These are phyloP conservation scores for Tulasnella sp. DNA, from an alignment of 768 basidiomycete genomes.

Conservation along the genomic window DNA sequence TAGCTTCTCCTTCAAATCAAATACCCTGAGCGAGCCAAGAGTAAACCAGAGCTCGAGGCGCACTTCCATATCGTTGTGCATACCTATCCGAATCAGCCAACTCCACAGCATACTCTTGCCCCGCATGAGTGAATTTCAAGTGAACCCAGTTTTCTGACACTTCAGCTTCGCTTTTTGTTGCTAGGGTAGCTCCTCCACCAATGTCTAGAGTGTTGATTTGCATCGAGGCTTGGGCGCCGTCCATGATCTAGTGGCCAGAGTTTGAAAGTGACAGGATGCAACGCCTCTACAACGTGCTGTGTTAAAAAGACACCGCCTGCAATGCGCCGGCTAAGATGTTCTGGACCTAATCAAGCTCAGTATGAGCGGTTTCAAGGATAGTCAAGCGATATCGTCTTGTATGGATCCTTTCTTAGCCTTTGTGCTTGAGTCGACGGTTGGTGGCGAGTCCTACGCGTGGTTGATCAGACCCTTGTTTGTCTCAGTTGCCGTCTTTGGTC, in stretches of 20 bases:
- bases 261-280: neutral
- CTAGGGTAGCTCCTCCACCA: slow-evolving; percentile 19
- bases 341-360: neutral
- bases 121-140: slow-evolving; percentile 72
- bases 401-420: neutral
- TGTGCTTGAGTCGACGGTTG: slow-evolving; percentile 17
- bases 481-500: slow-evolving; percentile 14
- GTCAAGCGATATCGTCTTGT: neutral
- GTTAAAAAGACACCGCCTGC: neutral
- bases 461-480: neutral
- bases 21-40: slow-evolving; percentile 56
- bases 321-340: neutral
- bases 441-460: slow-evolving; percentile 12
- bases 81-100: slow-evolving; percentile 74
- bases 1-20: slow-evolving; percentile 73
- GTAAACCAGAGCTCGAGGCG: slow-evolving; percentile 8
- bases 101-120: slow-evolving; percentile 64
- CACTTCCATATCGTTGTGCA: slow-evolving; percentile 48
- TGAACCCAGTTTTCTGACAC: slow-evolving; percentile 53
- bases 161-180: slow-evolving; percentile 8
- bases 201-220: slow-evolving; percentile 6
- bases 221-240: slow-evolving; percentile 8
- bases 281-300: slow-evolving; percentile 5
- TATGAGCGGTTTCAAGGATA: neutral
- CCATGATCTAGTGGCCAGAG: neutral